A percentile compares a stretch with the other conserved stretches of the same genome.
phyloP scores from a whole-genome alignment of 176 grass and related monocot genomes.

The Hsuehochloa calcarea region DNA sequence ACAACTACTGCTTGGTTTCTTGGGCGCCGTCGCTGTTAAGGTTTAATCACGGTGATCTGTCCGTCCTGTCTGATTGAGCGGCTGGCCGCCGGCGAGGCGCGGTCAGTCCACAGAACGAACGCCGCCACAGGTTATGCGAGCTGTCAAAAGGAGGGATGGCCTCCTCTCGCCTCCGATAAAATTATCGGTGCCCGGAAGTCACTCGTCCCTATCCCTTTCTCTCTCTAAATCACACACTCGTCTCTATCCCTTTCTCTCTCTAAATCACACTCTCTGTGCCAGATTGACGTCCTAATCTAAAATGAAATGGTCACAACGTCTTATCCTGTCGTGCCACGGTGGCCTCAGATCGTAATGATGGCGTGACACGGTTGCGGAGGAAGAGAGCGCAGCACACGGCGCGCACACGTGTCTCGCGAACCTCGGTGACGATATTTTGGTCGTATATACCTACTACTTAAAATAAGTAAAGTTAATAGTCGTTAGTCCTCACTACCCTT shows the following conservation, averaged over 20 bases:
- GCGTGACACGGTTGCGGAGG: neutral
- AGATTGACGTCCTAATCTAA: neutral
- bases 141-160: neutral
- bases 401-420: neutral
- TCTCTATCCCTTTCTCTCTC: neutral
- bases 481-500: too few relatives aligned
- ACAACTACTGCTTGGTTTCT: neutral
- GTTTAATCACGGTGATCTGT: neutral
- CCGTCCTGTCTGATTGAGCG: too few relatives aligned
- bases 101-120: neutral
- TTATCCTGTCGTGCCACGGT: neutral
- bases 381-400: too few relatives aligned
- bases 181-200: conserved; percentile 8
- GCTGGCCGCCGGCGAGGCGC: neutral
- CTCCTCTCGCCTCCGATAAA: neutral
- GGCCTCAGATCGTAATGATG: neutral
- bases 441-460: too few relatives aligned
- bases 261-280: neutral
- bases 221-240: neutral
- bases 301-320: neutral
- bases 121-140: neutral
- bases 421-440: neutral
- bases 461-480: too few relatives aligned
- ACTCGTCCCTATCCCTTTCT: neutral
- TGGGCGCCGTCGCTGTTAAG: neutral